Base-by-base conservation (phyloP, 805 yeast species). In the Saturnispora bothae region DNA sequence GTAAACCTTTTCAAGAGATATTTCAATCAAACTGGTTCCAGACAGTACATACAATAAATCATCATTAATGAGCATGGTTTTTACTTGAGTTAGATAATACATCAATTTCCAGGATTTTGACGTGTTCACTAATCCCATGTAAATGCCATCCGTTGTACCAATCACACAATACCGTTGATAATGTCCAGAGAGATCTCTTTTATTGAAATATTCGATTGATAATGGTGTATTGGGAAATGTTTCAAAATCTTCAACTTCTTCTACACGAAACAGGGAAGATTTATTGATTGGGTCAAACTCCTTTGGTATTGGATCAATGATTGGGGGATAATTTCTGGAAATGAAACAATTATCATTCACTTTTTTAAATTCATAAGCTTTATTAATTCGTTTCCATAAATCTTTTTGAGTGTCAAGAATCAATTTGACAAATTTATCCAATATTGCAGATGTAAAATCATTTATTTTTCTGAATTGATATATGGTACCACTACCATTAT, bases 121-220 rank as follows among this genome's bases (percentile, higher is more conserved):
- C 33, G 59, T 56, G 39, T 57, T 62, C 31, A 54, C 44, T 40
- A 61, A 63, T n/a, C 68, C 63, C 44, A 82, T 56, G 47, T 69
- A 80, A 2, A 85, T 57, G 1, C 95, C 95, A 37, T 64, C 58
- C 2, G 66, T 66, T 3, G 81, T 63, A 1, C 92, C 95, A 16
- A 79, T 52, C 2, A 82, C 54, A 30, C 65, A 55, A 42, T 68
- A 78, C 9, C 34, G 37, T 16, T 44, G 44, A 16, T 31, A 21
- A 15, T 16, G 38, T 12, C 27, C 26, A 14, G 25, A 17, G 4
- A 21, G 20, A 12, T 31, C 30, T 19, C 39, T 40, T 22, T 31
- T 31, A 18, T 35, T 31, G 16, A 41, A 39, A 28, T 41, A 36
- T 20, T 46, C 49, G 29, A 41, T 33, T 15, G 41, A 40, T 26